These are phyloP conservation scores for Cercospora sesami DNA, from an alignment of 2,329 filamentous ascomycete genomes.

Conservation along the genomic window DNA sequence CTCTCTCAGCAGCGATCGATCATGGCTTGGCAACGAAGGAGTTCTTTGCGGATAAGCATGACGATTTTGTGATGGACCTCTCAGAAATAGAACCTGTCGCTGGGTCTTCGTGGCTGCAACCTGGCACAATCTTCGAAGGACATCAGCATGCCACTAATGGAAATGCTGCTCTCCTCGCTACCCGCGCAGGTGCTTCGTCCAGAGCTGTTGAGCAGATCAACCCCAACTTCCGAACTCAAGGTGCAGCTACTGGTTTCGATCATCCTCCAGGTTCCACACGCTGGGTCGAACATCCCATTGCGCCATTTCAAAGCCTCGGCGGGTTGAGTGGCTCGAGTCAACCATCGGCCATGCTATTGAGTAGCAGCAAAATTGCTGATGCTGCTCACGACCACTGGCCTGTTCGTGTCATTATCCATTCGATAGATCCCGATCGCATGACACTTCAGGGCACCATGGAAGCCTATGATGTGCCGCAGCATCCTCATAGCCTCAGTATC, in stretches of 20 bases:
- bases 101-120: constrained; percentile 61
- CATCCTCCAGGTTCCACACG: constrained; percentile 38
- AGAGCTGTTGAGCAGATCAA: constrained; percentile 38
- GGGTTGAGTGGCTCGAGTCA: not conserved
- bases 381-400: constrained; percentile 62
- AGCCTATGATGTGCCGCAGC: constrained; percentile 64
- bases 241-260: constrained; percentile 28
- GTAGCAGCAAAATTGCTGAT: constrained; percentile 24
- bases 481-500: constrained; percentile 37
- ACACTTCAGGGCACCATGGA: constrained; percentile 68
- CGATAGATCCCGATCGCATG: constrained; percentile 61
- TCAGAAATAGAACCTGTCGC: constrained; percentile 52
- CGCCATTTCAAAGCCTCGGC: constrained; percentile 19
- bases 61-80: constrained; percentile 61
- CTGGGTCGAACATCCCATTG: constrained; percentile 41
- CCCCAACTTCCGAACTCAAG: constrained; percentile 30
- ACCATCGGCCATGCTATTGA: not conserved
- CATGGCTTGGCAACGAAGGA: constrained; percentile 56
- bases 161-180: constrained; percentile 25
- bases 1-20: constrained; percentile 54
- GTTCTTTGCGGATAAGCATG: constrained; percentile 52
- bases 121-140: constrained; percentile 62
- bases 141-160: constrained; percentile 58
- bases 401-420: constrained; percentile 65
- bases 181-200: constrained; percentile 21